Evolutionary conservation across 768 basidiomycete genomes (phyloP).

Genomic region (Lactarius hatsudake): DNA sequence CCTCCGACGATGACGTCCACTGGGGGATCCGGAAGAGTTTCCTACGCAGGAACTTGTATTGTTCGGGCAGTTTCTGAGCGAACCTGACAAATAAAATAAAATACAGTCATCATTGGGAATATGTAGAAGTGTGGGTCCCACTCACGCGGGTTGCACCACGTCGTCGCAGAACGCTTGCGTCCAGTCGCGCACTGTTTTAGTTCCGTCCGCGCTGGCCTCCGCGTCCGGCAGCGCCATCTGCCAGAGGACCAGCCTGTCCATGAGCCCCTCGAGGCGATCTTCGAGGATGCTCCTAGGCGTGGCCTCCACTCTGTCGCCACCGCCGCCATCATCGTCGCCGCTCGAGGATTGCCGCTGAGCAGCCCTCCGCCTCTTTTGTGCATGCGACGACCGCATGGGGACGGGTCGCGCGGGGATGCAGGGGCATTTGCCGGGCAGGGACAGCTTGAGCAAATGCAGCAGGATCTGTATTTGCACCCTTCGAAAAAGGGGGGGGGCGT

Average conservation of each 20-base stretch:
- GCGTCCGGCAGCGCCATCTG: constrained; percentile 52
- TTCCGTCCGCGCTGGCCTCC: constrained; percentile 28
- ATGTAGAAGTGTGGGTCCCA: neutral
- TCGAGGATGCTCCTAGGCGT: constrained; percentile 34
- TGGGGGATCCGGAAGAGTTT: constrained; percentile 28
- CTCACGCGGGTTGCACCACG: constrained; percentile 62
- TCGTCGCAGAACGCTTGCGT: constrained; percentile 69
- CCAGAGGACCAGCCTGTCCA: constrained; percentile 74
- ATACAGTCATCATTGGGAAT: neutral
- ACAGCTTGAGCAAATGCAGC: constrained; percentile 62
- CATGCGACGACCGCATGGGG: constrained; percentile 18
- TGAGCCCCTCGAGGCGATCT: constrained; percentile 67
- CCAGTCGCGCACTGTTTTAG: constrained; percentile 51
- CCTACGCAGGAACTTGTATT: constrained; percentile 28
- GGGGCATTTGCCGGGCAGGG: constrained; percentile 48
- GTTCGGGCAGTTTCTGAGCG: constrained; percentile 7
- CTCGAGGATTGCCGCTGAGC: constrained; percentile 29
- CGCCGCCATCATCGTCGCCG: constrained; percentile 15
- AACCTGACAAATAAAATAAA: neutral
- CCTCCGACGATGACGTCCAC: constrained; percentile 12
- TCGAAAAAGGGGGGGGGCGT: neutral
- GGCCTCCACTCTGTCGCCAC: neutral
- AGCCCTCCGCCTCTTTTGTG: constrained; percentile 25
- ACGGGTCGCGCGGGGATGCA: constrained; percentile 28
- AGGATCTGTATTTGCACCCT: constrained; percentile 78